Evolutionary conservation across 805 yeast genomes (phyloP), one percentile per base, ranked within the genome.

Genomic region (Candida rishiriensis): DNA sequence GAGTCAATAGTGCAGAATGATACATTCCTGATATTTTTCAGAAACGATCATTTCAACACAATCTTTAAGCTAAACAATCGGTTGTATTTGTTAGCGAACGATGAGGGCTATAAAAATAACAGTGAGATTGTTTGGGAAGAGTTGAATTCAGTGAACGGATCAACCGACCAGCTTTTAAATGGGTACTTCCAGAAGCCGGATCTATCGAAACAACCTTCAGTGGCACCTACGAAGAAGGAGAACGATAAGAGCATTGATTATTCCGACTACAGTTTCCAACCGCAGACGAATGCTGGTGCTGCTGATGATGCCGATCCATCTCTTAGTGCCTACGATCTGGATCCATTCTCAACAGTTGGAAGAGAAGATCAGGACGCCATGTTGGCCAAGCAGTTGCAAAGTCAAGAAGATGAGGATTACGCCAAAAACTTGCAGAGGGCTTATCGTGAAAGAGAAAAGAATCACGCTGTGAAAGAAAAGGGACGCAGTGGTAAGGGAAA

Each of bases 11-110:
- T 87, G 26, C 57, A 63, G 1, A 71, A 73, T 13, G 81, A 81
- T 35, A 74, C 81, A 7, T 71, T 82, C 43, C 77, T 82, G 1
- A 79, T 91, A 0, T 76, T 91, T 49, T 93, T 90, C 68, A 74
- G 97, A 57, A 91, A 93, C 63, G 90, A 93, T 61, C 97, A 89
- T 61, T 91, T 87, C 64, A 76, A 76, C 50, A 88, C 97, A 0
- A 59, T 90, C 10, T 75, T 71, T 53, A 82, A 81, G 56, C 60
- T 61, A 17, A 63, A 60, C 14, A 65, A 64, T 34, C 70, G 70
- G 28, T 67, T 91, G 29, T 88, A 77, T 57, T 63, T 78, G 5
- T 68, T 91, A 26, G 83, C 86, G 3, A 86, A 93, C 1, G 97
- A 93, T 58, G 67, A 72, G 13, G 88, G 93, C 3, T 84, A 79